Percentiles rank a stretch among this genome's conserved stretches.
Evolutionary conservation across 768 basidiomycete species (phyloP).

Genomic region (Tubosaeta brunneosetosa): DNA sequence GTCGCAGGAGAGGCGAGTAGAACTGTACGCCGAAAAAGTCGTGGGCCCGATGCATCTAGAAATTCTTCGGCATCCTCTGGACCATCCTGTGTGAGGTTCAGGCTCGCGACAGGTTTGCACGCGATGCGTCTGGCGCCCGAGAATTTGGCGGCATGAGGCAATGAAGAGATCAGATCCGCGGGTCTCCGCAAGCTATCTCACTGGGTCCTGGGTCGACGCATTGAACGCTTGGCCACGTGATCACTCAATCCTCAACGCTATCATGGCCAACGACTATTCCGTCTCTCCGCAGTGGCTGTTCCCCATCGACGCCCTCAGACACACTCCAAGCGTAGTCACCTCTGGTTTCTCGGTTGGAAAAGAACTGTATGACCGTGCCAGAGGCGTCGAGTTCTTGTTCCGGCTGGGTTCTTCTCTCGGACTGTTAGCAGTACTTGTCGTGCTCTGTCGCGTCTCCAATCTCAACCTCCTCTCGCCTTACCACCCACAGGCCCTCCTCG

Average conservation of each 20-base stretch:
- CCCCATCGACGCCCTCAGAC: slow-evolving; percentile 50
- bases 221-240: slow-evolving; percentile 20
- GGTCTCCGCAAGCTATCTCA: slow-evolving; percentile 24
- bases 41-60: background rate
- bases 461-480: slow-evolving; percentile 12
- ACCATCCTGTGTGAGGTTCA: background rate
- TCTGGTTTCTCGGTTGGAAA: slow-evolving; percentile 49
- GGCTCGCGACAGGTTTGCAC: slow-evolving; percentile 1
- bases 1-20: background rate
- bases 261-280: slow-evolving; percentile 25
- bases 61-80: background rate
- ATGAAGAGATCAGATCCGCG: slow-evolving; percentile 30
- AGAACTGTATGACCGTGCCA: slow-evolving; percentile 73
- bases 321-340: slow-evolving; percentile 52
- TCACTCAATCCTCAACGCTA: slow-evolving; percentile 8
- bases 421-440: slow-evolving; percentile 49
- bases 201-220: slow-evolving; percentile 3
- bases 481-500: slow-evolving; percentile 57
- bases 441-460: slow-evolving; percentile 4
- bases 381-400: slow-evolving; percentile 83
- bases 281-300: slow-evolving; percentile 67
- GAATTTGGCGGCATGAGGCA: slow-evolving; percentile 25
- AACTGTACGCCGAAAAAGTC: background rate
- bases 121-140: slow-evolving; percentile 1
- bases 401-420: slow-evolving; percentile 72